Percentiles rank a stretch among this genome's conserved stretches.
These are phyloP conservation scores for Fusarium pseudocircinatum DNA, from an alignment of 2,329 filamentous ascomycete species.

Conservation along the genomic window DNA sequence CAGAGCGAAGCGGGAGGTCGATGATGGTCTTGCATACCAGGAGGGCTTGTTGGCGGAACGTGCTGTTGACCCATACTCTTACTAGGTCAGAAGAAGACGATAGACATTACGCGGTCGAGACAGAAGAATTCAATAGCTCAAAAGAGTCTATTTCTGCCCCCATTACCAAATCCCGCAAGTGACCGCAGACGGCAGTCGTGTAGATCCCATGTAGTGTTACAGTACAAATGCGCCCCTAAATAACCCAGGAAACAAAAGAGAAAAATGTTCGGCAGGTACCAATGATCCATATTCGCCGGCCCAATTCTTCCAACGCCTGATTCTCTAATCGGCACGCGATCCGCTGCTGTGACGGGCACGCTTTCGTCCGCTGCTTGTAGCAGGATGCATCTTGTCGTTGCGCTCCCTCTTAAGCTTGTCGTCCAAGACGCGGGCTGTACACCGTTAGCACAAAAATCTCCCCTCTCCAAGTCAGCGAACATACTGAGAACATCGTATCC, in stretches of 20 bases:
- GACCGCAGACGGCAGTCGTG: not conserved
- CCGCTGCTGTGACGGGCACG: conserved; percentile 63
- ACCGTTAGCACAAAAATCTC: conserved; percentile 4
- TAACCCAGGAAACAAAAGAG: conserved; percentile 20
- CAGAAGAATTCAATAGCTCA: not conserved
- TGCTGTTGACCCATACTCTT: not conserved
- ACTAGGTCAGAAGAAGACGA: not conserved
- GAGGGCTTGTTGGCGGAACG: not conserved
- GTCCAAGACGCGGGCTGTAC: conserved; percentile 68
- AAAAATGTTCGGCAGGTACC: not conserved
- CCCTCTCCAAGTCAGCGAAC: conserved; percentile 34
- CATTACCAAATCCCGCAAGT: not conserved
- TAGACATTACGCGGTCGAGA: not conserved
- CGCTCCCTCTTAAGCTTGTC: conserved; percentile 73
- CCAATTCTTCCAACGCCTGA: not conserved
- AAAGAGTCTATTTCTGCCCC: not conserved
- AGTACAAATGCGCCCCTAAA: not conserved
- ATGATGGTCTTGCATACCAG: not conserved
- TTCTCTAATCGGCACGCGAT: conserved; percentile 27
- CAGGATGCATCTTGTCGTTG: conserved; percentile 67
- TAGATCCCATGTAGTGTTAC: not conserved
- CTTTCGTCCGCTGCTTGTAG: conserved; percentile 63
- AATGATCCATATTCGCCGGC: not conserved
- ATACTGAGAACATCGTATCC: conserved; percentile 89
- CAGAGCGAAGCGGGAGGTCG: not conserved